phyloP scores from a whole-genome alignment of 345 rosid species.

The Carallia pectinifolia region DNA sequence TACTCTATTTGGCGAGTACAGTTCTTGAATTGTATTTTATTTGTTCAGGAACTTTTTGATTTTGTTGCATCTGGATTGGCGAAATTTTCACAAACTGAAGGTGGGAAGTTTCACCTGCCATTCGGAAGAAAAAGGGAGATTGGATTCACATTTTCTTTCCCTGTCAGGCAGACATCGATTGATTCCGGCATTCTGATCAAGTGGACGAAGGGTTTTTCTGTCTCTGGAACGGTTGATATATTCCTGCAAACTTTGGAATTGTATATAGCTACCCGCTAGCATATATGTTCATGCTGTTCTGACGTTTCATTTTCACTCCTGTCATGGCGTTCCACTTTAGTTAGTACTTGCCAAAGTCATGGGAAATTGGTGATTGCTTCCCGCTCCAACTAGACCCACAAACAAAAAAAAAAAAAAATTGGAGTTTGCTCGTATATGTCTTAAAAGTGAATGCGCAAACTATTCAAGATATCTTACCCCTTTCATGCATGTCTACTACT shows the following conservation, averaged over 20 bases:
- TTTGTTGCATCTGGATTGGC: slow-evolving; percentile 68
- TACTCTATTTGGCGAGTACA: neutral
- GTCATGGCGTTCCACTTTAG: no score
- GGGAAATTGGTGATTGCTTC: neutral
- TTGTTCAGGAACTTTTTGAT: slow-evolving; percentile 65
- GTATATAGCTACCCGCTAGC: no score
- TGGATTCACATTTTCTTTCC: slow-evolving; percentile 90
- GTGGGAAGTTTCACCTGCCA: slow-evolving; percentile 47
- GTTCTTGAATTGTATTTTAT: neutral
- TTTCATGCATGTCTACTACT: neutral
- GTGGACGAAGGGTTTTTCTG: slow-evolving; percentile 89
- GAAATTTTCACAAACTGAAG: slow-evolving; percentile 50
- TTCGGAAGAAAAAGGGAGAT: slow-evolving; percentile 66
- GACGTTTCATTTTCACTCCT: no score
- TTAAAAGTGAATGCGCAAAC: neutral
- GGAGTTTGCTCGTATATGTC: no score
- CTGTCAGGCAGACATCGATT: slow-evolving; percentile 70
- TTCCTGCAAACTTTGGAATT: neutral
- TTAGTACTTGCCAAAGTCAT: neutral
- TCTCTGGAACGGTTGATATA: slow-evolving; percentile 73
- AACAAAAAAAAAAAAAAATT: neutral
- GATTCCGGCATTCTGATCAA: slow-evolving; percentile 73
- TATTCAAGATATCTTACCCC: no score
- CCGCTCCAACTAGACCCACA: neutral
- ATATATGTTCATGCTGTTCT: no score